Percentiles rank a stretch among this genome's conserved stretches.
Evolutionary conservation across 1,284 basidiomycete species (phyloP).

Genomic region (Macrocystidia cucumis): DNA sequence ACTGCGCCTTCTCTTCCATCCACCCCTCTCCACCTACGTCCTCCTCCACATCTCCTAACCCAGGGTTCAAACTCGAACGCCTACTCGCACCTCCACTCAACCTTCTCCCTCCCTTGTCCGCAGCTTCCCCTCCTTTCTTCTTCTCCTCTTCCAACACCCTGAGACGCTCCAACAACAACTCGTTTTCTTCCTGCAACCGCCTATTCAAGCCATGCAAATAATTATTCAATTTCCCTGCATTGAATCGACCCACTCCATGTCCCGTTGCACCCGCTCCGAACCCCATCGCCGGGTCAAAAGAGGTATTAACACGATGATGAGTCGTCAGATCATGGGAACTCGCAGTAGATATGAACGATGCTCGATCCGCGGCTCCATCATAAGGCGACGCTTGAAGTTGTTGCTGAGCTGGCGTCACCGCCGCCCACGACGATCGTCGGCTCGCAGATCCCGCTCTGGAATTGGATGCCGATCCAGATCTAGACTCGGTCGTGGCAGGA

Average conservation of each 20-base stretch:
- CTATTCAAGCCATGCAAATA: constrained; percentile 79
- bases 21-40: constrained; percentile 50
- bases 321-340: constrained; percentile 82
- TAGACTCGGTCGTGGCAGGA: constrained; percentile 23
- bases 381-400: constrained; percentile 17
- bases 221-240: constrained; percentile 72
- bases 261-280: constrained; percentile 49
- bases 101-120: constrained; percentile 13
- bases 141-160: constrained; percentile 41
- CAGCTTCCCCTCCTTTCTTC: constrained; percentile 20
- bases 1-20: constrained; percentile 57
- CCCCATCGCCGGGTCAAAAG: constrained; percentile 73
- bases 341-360: constrained; percentile 68
- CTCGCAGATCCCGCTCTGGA: constrained; percentile 12
- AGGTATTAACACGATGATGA: constrained; percentile 74
- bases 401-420: constrained; percentile 13
- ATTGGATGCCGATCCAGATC: constrained; percentile 13
- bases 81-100: constrained; percentile 24
- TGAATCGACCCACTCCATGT: constrained; percentile 61
- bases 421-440: constrained; percentile 15
- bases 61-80: constrained; percentile 42
- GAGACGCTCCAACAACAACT: constrained; percentile 45
- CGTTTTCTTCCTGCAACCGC: constrained; percentile 76
- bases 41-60: constrained; percentile 52
- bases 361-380: constrained; percentile 33